Evolutionary conservation across 352 stramenopile species (phyloP).

Genomic region (Vaucheria bursata): DNA sequence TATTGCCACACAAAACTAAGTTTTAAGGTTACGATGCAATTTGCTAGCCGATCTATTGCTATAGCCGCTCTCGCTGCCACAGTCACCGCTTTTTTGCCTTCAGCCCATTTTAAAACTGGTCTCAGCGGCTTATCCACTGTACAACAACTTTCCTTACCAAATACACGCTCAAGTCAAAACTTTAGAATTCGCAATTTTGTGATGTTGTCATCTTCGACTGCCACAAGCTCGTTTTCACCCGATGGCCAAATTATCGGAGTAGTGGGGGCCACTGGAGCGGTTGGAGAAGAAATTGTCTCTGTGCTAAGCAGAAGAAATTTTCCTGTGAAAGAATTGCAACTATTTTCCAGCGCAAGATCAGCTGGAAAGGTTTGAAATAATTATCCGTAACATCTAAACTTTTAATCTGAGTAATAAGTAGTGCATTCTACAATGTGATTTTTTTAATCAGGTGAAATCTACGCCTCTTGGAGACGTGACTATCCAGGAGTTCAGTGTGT

Average conservation of each 20-base stretch:
- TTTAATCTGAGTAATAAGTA: constrained; percentile 2
- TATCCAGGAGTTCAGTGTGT: constrained; percentile 90
- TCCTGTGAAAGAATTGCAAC: constrained; percentile 75
- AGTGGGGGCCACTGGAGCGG: constrained; percentile 58
- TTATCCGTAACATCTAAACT: constrained; percentile 49
- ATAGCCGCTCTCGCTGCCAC: not conserved
- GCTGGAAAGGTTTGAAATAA: constrained; percentile 62
- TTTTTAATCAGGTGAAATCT: constrained; percentile 19
- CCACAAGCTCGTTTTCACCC: not conserved
- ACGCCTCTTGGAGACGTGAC: constrained; percentile 76
- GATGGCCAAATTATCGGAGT: constrained; percentile 21
- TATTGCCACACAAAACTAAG: no score
- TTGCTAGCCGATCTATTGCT: constrained; percentile 38
- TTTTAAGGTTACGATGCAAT: no score
- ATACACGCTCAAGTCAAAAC: not conserved
- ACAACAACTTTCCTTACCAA: not conserved
- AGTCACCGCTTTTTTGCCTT: not conserved
- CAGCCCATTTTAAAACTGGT: no score
- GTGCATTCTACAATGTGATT: not conserved
- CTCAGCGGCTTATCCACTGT: not conserved
- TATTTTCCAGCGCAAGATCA: constrained; percentile 86
- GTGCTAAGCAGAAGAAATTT: constrained; percentile 74
- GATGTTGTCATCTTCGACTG: no score
- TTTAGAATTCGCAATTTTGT: not conserved
- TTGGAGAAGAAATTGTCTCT: constrained; percentile 90